Base-by-base conservation (phyloP, 768 basidiomycete species). In the Rhodotorula paludigena region DNA sequence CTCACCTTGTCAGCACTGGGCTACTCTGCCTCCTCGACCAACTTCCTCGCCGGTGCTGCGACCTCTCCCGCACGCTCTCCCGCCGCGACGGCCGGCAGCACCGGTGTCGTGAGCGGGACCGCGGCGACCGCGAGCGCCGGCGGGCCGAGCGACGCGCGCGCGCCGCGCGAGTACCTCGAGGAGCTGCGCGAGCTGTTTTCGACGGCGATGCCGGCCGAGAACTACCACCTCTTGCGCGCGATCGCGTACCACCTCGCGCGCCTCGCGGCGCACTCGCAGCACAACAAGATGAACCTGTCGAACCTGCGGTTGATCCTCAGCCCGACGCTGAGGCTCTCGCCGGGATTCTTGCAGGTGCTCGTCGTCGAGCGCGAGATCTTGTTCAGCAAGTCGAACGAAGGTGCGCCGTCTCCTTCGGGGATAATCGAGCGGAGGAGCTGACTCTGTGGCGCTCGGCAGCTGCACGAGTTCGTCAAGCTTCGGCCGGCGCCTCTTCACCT, bases 231-330 rank as follows among this genome's bases (percentile, higher is more conserved):
- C 21, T 44, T 74, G 21, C 47, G 75, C 23, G 69, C 67, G 6
- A 39, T 74, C 11, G 68, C 69, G 64, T 60, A 68, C 44, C 75
- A 76, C 57, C 68, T 76, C n/a, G 65, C 66, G 0, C 53, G 63
- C 21, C 51, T 76, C 3, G 51, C 63, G 9, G 47, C 54, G 6
- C 55, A 69, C 49, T 49, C 70, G 5, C 42, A 25, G 9, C 45
- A 32, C 20, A 76, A 68, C 56, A 74, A 74, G 65, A 76, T 76
- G 75, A 70, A 67, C 7, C 59, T 76, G 20, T 41, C 56, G 15
- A 76, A 76, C 47, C 54, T 76, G 20, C 48, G 65, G 32, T 56
- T 76, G 28, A 74, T 76, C 58, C 51, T 76, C 10, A 64, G 60
- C 9, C 75, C 75, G n/a, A 76, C 75, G 1, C 42, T 76, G 15